phyloP scores from a whole-genome alignment of 257 asterid genomes.

The Solanum habrochaites region DNA sequence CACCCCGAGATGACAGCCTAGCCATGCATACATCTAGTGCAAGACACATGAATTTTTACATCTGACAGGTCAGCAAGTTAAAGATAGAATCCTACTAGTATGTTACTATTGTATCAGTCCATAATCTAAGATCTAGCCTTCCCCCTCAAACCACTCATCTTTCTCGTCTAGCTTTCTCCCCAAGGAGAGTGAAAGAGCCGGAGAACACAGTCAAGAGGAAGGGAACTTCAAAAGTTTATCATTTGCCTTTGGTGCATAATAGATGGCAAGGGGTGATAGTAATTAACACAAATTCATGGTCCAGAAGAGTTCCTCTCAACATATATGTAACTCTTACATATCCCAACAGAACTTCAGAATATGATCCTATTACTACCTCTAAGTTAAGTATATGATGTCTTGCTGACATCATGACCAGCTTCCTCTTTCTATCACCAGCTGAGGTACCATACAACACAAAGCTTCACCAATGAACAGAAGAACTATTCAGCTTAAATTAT shows the following conservation, averaged over 20 bases:
- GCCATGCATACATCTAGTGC: not conserved
- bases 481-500: not conserved
- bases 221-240: not conserved
- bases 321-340: not conserved
- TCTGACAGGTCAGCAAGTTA: not conserved
- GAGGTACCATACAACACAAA: not conserved
- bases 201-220: not conserved
- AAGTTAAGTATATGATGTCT: not conserved
- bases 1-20: not conserved
- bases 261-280: not conserved
- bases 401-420: not conserved
- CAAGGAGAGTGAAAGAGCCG: not conserved
- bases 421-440: not conserved
- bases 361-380: not conserved
- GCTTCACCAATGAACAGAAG: not conserved
- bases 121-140: not conserved
- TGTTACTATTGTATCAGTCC: not conserved
- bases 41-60: not conserved
- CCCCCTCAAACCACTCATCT: not conserved
- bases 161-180: not conserved
- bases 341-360: not conserved
- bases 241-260: not conserved
- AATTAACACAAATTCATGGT: constrained; percentile 4
- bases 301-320: constrained; percentile 3
- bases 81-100: not conserved